phyloP scores from a whole-genome alignment of 345 rosid genomes.

The Trapa bicornis region DNA sequence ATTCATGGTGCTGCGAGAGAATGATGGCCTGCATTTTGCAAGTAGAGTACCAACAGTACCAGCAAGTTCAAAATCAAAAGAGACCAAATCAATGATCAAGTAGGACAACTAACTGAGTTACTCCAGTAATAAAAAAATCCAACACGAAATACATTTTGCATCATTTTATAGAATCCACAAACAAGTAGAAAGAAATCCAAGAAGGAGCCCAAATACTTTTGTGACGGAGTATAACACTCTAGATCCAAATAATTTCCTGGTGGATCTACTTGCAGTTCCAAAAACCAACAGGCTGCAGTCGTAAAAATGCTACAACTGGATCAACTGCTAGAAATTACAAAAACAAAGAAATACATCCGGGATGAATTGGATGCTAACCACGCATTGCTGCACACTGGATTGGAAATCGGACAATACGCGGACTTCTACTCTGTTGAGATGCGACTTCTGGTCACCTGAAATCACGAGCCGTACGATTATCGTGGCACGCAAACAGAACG shows the following conservation, averaged over 20 bases:
- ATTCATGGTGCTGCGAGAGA: background rate
- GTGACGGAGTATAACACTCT: background rate
- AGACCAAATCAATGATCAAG: background rate
- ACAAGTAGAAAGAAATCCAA: background rate
- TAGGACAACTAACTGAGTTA: background rate
- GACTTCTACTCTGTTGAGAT: constrained; percentile 30
- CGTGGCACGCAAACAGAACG: background rate
- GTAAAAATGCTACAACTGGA: background rate
- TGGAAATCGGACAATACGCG: constrained; percentile 51
- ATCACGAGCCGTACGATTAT: background rate
- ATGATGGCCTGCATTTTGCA: background rate
- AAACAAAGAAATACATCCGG: background rate
- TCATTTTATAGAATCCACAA: background rate
- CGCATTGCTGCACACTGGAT: constrained; percentile 68
- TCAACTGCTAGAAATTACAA: background rate
- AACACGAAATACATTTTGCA: background rate
- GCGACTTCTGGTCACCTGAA: constrained; percentile 29
- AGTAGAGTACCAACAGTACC: background rate
- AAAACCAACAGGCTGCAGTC: background rate
- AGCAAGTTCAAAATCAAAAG: background rate
- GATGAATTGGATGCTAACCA: constrained; percentile 37
- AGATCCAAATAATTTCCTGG: background rate
- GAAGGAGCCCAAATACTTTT: background rate
- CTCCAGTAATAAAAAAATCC: background rate
- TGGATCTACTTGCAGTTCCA: background rate